Evolutionary conservation across 1,284 basidiomycete species (phyloP).

Genomic region (Polyporus tsugae): DNA sequence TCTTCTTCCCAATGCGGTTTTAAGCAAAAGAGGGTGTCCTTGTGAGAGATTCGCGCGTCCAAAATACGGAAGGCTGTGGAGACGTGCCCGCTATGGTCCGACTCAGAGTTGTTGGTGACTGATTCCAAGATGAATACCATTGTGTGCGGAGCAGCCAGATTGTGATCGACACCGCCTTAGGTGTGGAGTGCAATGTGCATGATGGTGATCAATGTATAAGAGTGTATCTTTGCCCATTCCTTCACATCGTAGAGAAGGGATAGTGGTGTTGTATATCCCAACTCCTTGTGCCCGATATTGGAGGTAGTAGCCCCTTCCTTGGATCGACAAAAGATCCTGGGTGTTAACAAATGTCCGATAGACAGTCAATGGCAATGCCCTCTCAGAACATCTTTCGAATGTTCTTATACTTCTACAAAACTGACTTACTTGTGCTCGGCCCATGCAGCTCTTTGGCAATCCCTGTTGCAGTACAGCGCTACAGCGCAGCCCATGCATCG

Average conservation of each 20-base stretch:
- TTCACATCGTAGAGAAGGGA: background rate
- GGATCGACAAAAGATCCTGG: background rate
- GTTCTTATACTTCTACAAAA: background rate
- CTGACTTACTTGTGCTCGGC: background rate
- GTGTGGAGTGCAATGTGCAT: background rate
- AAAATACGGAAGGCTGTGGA: background rate
- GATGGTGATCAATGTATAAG: background rate
- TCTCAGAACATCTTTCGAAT: background rate
- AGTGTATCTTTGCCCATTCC: background rate
- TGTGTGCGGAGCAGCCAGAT: background rate
- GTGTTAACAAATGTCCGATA: background rate
- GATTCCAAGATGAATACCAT: background rate
- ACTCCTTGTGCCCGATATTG: background rate
- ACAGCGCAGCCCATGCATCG: background rate
- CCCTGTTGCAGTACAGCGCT: background rate
- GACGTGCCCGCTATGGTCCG: background rate
- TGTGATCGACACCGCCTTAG: background rate
- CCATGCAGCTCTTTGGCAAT: background rate
- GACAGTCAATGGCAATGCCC: too few species aligned
- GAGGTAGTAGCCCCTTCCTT: background rate
- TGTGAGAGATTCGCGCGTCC: background rate
- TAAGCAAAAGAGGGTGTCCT: background rate
- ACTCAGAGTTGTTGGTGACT: background rate
- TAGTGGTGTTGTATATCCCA: background rate
- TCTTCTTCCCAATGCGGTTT: background rate